Evolutionary conservation across 164 flowering plant genomes (phyloP), one percentile per base, ranked within the genome.

Genomic region (Litsea cubeba): DNA sequence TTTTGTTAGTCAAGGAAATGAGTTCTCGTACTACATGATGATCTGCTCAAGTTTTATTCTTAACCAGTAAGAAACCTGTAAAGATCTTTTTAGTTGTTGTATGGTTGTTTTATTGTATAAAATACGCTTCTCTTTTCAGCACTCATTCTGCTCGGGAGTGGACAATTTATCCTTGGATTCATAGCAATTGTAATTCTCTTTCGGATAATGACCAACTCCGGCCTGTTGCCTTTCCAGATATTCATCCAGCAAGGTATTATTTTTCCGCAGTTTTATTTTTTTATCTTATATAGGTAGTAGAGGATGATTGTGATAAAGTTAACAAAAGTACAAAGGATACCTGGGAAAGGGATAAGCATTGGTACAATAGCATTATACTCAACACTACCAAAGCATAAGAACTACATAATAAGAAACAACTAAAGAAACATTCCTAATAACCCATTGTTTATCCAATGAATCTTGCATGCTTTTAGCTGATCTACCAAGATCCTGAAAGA

Each of bases 21-120:
- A 95, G 76, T 95, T 95, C 87, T 95, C 99, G 5, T 95, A 95
- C 82, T 95, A 93, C 88, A 95, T 93, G 99, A 91, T 95, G 99
- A 95, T 95, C 74, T 95, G 98, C 87, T 95, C 99, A 70, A 95
- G 89, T 82, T 95, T 91, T 84, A 95, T 95, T 82, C 93, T 93
- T 57, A 95, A 95, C 82, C 80, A 89, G 99, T 93, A 88, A 87
- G 97, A 72, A 65, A 28, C 71, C 60, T 10, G 23, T 26, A 22
- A 24, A 17, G 26, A 69, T 74, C 40, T 68, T 35, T 68, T 46
- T n/a, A 12, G 17, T 28, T 32, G 11, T 20, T 67, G 0, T 14
- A 67, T 40, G 11, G 11, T 40, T 8, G 46, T 40, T 40, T 40
- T 40, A 40, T 5, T 28, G 49, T 17, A 35, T 68, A 25, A 40